Base-by-base conservation (phyloP, 164 flowering plant genomes). In the Nelumbo lutea region DNA sequence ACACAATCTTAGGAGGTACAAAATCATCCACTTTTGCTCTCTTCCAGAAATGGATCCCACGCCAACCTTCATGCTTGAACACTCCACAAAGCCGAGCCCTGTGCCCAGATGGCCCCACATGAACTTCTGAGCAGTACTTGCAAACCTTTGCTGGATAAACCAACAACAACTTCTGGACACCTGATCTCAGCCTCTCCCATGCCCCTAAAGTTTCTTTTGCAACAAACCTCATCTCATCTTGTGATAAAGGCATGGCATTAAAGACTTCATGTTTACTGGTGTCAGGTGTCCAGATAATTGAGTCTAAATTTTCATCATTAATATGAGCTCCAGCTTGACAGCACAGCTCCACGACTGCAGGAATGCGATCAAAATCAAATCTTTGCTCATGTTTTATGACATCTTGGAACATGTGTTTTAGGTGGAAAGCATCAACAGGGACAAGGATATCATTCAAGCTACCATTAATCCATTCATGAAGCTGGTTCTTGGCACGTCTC, bases 91-190 rank as follows among this genome's bases (percentile, higher is more conserved):
- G 87, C 48, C 98, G 83, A 48, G 91, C 95, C 72, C 80, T 87
- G 71, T 92, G 97, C 15, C 99, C 97, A 9, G 91, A 88, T 47
- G 86, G 88, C 42, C 99, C 97, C 48, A 95, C 80, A 73, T 95
- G 98, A 77, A 93, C 96, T 81, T 95, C 99, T 2, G 84, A 81
- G 70, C 99, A 95, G 70, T 92, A 48, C 62, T 81, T 76, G 68
- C 99, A 95, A 11, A 92, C 96, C 76, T 87, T 92, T 10, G 87
- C 78, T 2, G 97, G 89, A 79, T 90, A 90, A 67, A 79, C 91
- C 74, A 86, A 47, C 74, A 93, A 71, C 75, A 95, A 72, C 76
- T 72, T 89, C 74, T 84, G 69, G 44, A 95, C 87, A 27, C 96
- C 91, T 56, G 80, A 72, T 67, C 93, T 83, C 62, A 90, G 72